A percentile compares a stretch with the other conserved stretches of the same genome.
phyloP scores from a whole-genome alignment of 805 yeast genomes.

The Diddensiella santjacobensis region DNA sequence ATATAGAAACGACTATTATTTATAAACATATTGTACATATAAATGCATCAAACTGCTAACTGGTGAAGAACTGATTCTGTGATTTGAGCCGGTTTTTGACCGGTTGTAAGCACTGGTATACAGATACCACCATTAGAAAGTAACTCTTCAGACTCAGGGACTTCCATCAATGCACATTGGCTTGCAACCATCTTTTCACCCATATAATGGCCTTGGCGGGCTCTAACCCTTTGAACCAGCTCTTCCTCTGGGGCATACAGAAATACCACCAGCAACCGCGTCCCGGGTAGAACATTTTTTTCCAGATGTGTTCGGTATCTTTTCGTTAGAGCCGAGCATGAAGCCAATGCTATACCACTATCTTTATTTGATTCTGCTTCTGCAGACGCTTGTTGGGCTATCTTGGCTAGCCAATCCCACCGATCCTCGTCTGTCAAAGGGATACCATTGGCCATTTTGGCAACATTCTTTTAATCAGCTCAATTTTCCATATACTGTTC shows the following conservation, averaged over 20 bases:
- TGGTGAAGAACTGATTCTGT: constrained; percentile 1
- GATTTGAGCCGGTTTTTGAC: constrained; percentile 2
- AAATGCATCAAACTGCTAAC: background rate
- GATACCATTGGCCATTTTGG: constrained; percentile 75
- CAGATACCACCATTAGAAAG: constrained; percentile 12
- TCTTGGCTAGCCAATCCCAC: constrained; percentile 75
- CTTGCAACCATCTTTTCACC: constrained; percentile 78
- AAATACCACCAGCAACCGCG: constrained; percentile 57
- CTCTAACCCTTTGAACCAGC: constrained; percentile 54
- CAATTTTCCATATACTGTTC: background rate
- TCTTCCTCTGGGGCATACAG: constrained; percentile 61
- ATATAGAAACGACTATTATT: constrained; percentile 1
- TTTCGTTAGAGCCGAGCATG: constrained; percentile 83
- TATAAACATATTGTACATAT: constrained; percentile 1
- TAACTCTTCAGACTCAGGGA: constrained; percentile 44
- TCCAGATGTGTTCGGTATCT: constrained; percentile 64
- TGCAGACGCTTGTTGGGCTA: constrained; percentile 42
- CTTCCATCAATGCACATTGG: constrained; percentile 70
- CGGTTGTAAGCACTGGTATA: constrained; percentile 5
- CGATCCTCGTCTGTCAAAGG: constrained; percentile 89
- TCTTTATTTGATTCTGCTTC: constrained; percentile 29
- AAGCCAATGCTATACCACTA: constrained; percentile 47
- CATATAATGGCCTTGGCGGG: constrained; percentile 81
- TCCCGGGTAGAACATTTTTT: constrained; percentile 23
- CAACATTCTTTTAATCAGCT: constrained; percentile 47